Evolutionary conservation across 176 grass and related monocot genomes (phyloP), one percentile per base, ranked within the genome.

Genomic region (Microstegium vimineum): DNA sequence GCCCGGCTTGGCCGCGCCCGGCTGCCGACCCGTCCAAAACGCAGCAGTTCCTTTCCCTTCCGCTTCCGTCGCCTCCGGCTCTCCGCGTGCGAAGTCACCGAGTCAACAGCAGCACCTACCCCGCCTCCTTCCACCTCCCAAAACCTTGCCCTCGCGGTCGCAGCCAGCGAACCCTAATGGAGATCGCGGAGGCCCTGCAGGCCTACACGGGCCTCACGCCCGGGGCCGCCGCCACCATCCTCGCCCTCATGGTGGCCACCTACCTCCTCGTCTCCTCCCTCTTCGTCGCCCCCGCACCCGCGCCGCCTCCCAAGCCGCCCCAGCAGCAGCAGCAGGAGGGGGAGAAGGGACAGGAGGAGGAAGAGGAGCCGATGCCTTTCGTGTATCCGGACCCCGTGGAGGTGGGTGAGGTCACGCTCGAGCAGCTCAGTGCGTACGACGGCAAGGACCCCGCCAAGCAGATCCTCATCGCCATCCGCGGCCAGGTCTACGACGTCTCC

Each of bases 121-220:
- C 66, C 18, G 6, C 54, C 54, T 57, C 54, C 8, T 57, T 10
- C 54, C 9, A 57, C 20, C 56, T 18, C 41, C 81, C 31, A 15
- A 85, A 69, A 63, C 77, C 49, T 78, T 28, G 37, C 16, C 30
- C 26, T 20, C 75, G 75, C 57, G 23, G 56, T 66, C 18, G 18
- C 65, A 7, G 22, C n/a, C n/a, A n/a, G n/a, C 66, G 15, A 67
- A 43, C 37, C 40, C 62, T 72, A 31, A 88, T 84, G 89, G 85
- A 25, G 81, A 79, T 88, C 61, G 72, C 76, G 41, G 90, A 89
- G n/a, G 82, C 87, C 26, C 83, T 95, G 79, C 35, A 90, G 78
- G 64, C 87, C 32, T 95, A 95, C 87, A 95, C 90, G 57, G 93
- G 93, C 75, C 90, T 98, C 67, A 93, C 92, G n/a, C 90, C 85